Conservation (phyloP, 805 yeast genomes). For the Candida maesae region DNA sequence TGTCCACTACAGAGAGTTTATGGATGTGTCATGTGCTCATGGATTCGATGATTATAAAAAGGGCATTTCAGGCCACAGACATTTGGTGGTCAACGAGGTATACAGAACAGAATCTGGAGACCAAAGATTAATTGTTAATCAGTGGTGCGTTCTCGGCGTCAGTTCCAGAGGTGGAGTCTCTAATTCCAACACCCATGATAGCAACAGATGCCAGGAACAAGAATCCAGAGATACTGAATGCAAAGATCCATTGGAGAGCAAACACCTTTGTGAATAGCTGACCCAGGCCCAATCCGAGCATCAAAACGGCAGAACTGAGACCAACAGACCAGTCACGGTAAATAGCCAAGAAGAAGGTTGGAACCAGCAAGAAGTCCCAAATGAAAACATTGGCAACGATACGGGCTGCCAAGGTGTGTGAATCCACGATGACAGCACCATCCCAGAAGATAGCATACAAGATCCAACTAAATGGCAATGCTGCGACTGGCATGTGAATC, state of each 20-base stretch:
- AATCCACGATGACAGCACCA: constrained; percentile 61
- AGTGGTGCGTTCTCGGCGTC: constrained; percentile 38
- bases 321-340: constrained; percentile 74
- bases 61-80: not conserved
- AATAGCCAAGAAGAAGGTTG: constrained; percentile 50
- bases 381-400: constrained; percentile 67
- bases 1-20: too few species aligned
- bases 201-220: constrained; percentile 49
- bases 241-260: constrained; percentile 87
- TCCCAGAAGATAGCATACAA: constrained; percentile 77
- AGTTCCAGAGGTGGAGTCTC: constrained; percentile 1
- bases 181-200: constrained; percentile 38
- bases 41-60: not conserved
- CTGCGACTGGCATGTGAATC: constrained; percentile 62
- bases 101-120: not conserved
- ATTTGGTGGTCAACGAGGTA: too few species aligned
- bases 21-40: too few species aligned
- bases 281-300: constrained; percentile 64
- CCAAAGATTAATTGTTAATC: constrained; percentile 22
- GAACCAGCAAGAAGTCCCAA: constrained; percentile 74
- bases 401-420: constrained; percentile 54
- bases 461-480: constrained; percentile 74
- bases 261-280: constrained; percentile 65
- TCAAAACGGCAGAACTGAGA: constrained; percentile 50
- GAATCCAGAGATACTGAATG: constrained; percentile 58